A percentile compares a stretch with the other conserved stretches of the same genome.
phyloP scores from a whole-genome alignment of 192 early-diverging fungal genomes.

The Backusella macrospora region DNA sequence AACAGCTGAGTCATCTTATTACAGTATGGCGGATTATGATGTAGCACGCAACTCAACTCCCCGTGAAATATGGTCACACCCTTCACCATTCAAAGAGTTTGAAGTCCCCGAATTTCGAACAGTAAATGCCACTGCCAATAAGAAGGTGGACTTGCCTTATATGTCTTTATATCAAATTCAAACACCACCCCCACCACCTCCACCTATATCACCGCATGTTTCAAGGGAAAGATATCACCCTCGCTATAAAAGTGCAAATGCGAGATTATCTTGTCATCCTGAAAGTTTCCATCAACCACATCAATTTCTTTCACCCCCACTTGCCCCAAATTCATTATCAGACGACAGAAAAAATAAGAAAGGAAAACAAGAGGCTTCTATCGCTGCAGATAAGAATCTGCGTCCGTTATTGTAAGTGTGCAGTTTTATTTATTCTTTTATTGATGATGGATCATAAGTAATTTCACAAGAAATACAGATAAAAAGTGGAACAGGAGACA shows the following conservation, averaged over 20 bases:
- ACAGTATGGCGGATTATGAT: background rate
- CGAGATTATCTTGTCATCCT: background rate
- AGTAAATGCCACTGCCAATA: background rate
- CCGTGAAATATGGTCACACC: background rate
- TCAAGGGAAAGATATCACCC: constrained; percentile 10
- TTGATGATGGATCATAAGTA: background rate
- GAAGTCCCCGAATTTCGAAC: background rate
- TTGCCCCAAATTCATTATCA: background rate
- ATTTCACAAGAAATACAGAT: constrained; percentile 3
- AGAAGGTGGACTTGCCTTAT: background rate
- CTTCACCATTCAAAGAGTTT: background rate
- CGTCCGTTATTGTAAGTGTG: background rate
- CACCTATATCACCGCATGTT: background rate
- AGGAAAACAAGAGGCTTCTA: background rate
- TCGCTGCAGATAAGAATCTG: background rate
- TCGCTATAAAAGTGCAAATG: constrained; percentile 21
- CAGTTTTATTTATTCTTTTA: constrained; percentile 6
- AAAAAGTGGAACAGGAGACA: background rate
- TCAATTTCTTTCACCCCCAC: constrained; percentile 7
- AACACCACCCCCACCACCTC: background rate
- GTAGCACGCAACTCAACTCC: background rate
- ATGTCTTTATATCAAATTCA: background rate
- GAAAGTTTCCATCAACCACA: background rate
- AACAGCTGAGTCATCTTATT: background rate
- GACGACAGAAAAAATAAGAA: background rate